Conservation (phyloP, 768 basidiomycete genomes). For the Lactarius vividus region DNA sequence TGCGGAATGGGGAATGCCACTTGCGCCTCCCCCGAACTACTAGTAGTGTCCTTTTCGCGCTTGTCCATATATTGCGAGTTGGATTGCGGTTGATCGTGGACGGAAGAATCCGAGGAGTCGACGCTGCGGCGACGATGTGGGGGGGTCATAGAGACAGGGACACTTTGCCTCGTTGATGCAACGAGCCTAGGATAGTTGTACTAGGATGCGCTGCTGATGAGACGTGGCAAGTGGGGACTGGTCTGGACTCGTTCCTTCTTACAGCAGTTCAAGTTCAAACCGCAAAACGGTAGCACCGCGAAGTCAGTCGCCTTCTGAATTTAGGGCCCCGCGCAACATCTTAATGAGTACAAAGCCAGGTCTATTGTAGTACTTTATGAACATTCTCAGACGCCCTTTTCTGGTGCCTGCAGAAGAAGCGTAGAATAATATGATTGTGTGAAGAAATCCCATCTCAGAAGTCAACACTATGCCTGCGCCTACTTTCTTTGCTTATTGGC, state of each 20-base stretch:
- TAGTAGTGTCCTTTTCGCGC: neutral
- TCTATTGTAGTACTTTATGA: neutral
- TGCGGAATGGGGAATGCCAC: constrained; percentile 12
- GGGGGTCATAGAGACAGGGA: constrained; percentile 10
- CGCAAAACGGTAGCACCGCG: neutral
- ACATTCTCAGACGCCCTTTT: neutral
- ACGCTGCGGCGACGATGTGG: constrained; percentile 24
- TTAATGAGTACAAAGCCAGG: neutral
- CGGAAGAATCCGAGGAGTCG: constrained; percentile 21
- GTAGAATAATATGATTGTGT: neutral
- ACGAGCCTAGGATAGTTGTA: constrained; percentile 21
- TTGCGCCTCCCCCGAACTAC: constrained; percentile 1
- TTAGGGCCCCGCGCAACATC: constrained; percentile 3
- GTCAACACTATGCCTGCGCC: neutral
- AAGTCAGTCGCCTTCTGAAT: neutral
- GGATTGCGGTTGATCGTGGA: neutral
- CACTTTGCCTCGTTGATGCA: constrained; percentile 12
- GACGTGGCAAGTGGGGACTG: neutral
- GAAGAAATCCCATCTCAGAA: too few species aligned
- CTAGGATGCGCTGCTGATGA: constrained; percentile 7
- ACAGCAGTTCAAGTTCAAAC: neutral
- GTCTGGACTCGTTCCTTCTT: neutral
- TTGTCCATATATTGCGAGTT: neutral
- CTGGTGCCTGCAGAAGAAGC: neutral
- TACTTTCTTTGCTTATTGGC: constrained; percentile 18